A percentile compares a stretch with the other conserved stretches of the same genome.
phyloP scores from a whole-genome alignment of 2,329 filamentous ascomycete species.

The Fusarium chuoi region DNA sequence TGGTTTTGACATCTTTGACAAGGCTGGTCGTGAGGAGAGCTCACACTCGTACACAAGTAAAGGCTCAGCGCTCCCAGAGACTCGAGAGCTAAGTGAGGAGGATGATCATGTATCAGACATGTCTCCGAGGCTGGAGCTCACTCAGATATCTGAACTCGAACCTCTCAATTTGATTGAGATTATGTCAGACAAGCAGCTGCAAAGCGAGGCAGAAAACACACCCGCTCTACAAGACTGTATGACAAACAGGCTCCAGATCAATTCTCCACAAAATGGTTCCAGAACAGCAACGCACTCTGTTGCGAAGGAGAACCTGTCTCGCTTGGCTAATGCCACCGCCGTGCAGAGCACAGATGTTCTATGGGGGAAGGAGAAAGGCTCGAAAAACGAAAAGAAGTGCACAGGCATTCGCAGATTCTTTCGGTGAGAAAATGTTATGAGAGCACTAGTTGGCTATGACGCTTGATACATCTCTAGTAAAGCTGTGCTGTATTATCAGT shows the following conservation, averaged over 20 bases:
- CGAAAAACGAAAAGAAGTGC: constrained; percentile 31
- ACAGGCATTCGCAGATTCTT: constrained; percentile 58
- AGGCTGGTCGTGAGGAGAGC: constrained; percentile 7
- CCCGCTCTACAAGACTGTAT: constrained; percentile 2
- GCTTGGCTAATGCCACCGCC: background rate
- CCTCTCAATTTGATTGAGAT: constrained; percentile 10
- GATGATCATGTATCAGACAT: background rate
- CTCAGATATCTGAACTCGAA: constrained; percentile 8
- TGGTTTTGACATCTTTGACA: constrained; percentile 6
- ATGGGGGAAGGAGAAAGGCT: constrained; percentile 48
- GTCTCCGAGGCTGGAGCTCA: constrained; percentile 10
- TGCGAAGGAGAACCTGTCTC: constrained; percentile 24
- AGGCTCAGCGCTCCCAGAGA: constrained; percentile 18
- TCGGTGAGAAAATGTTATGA: constrained; percentile 44
- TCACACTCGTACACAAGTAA: constrained; percentile 16
- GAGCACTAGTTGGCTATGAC: background rate
- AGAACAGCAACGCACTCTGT: constrained; percentile 3
- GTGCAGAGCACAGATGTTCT: constrained; percentile 46
- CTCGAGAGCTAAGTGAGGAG: constrained; percentile 6
- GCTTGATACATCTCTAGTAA: constrained; percentile 10
- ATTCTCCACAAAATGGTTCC: constrained; percentile 1
- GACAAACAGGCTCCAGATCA: constrained; percentile 13
- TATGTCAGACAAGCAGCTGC: background rate
- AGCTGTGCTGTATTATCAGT: background rate
- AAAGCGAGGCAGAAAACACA: background rate